A percentile compares a stretch with the other conserved stretches of the same genome.
Conservation (phyloP, 345 rosid species). For the Brassica nigra region DNA sequence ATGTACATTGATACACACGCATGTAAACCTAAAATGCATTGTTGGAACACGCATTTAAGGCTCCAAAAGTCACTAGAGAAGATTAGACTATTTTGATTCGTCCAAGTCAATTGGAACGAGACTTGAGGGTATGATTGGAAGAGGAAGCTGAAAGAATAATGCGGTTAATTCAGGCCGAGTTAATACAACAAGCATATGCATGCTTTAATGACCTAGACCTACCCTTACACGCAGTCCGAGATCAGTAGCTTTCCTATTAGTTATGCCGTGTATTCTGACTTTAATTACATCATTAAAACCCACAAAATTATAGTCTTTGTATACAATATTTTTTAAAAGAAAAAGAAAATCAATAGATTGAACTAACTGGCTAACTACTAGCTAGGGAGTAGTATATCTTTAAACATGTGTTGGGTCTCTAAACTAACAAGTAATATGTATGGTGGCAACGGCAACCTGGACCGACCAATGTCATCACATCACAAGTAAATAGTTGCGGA, state of each 20-base stretch:
- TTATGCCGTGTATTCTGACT: constrained; percentile 29
- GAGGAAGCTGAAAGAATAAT: constrained; percentile 11
- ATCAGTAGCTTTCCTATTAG: constrained; percentile 42
- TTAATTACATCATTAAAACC: constrained; percentile 26
- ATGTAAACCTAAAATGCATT: constrained; percentile 12
- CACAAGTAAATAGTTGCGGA: constrained; percentile 35
- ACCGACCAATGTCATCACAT: constrained; percentile 30
- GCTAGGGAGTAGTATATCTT: constrained; percentile 19
- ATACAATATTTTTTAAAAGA: not conserved
- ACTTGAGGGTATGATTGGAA: constrained; percentile 18
- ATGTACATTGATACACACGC: constrained; percentile 20
- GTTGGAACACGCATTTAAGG: constrained; percentile 25
- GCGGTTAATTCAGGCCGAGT: constrained; percentile 30
- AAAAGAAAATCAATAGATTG: not conserved
- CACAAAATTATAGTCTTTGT: not conserved
- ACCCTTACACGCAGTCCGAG: constrained; percentile 42
- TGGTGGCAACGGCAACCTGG: constrained; percentile 29
- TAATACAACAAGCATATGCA: constrained; percentile 34
- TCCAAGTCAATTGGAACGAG: constrained; percentile 26
- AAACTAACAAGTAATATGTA: not conserved
- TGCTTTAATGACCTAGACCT: constrained; percentile 44
- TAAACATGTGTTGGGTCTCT: constrained; percentile 12
- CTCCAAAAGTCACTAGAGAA: not conserved
- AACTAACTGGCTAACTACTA: constrained; percentile 11
- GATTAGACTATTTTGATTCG: constrained; percentile 11